phyloP scores from a whole-genome alignment of 2,329 filamentous ascomycete species.

The Emergomyces orientalis region DNA sequence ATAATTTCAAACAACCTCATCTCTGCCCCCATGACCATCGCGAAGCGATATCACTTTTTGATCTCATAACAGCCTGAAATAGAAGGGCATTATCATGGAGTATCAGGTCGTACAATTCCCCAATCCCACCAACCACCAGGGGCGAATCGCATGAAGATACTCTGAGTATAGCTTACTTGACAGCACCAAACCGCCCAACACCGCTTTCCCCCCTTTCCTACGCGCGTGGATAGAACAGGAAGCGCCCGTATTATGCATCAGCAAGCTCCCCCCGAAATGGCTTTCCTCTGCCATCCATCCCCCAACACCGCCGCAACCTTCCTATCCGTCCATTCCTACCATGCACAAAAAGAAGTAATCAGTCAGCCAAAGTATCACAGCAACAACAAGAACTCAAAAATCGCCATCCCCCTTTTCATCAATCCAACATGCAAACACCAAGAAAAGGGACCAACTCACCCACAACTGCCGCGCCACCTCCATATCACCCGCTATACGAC shows the following conservation, averaged over 20 bases:
- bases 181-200: background rate
- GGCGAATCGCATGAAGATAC: background rate
- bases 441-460: constrained; percentile 15
- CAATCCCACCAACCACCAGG: background rate
- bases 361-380: constrained; percentile 11
- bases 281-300: background rate
- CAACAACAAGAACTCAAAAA: background rate
- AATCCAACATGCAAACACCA: background rate
- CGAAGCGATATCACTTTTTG: background rate
- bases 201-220: background rate
- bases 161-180: background rate
- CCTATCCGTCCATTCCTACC: background rate
- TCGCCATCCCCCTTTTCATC: no score
- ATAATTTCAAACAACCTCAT: background rate
- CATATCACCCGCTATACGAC: constrained; percentile 22
- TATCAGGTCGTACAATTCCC: background rate
- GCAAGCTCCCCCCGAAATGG: background rate
- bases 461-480: constrained; percentile 27
- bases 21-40: background rate
- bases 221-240: background rate
- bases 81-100: no score
- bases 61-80: background rate
- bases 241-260: background rate
- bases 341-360: background rate
- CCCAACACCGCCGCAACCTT: constrained; percentile 1